A percentile compares a stretch with the other conserved stretches of the same genome.
Evolutionary conservation across 306 rosid genomes (phyloP).

Genomic region (Sechiopsis laciniata): DNA sequence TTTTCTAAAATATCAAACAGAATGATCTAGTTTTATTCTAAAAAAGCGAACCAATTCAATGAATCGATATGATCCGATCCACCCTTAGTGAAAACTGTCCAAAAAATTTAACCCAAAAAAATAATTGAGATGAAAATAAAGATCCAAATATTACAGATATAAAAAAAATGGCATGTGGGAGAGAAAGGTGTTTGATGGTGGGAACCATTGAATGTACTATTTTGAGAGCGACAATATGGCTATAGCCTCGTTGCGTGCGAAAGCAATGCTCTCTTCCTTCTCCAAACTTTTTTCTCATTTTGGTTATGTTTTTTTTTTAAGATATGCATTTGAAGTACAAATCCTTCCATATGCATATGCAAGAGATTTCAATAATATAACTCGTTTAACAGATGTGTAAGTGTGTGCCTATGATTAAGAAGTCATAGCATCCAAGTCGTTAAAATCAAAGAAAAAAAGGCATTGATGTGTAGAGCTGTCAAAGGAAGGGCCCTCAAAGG

Average conservation of each 20-base stretch:
- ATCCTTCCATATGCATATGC: background rate
- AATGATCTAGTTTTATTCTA: too few species aligned
- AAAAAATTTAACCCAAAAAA: too few species aligned
- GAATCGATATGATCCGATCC: too few species aligned
- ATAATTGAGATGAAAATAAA: too few species aligned
- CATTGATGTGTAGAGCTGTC: slow-evolving; percentile 13
- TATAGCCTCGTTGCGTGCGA: background rate
- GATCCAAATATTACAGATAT: too few species aligned
- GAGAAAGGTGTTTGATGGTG: slow-evolving; percentile 11
- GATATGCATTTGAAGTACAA: background rate
- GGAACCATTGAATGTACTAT: slow-evolving; percentile 15
- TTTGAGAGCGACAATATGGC: slow-evolving; percentile 19
- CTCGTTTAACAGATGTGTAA: too few species aligned
- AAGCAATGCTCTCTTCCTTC: background rate
- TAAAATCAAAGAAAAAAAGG: background rate
- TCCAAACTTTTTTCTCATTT: background rate
- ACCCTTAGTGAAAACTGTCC: too few species aligned
- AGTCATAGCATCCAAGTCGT: too few species aligned
- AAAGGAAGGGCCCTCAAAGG: background rate
- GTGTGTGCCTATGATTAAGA: too few species aligned
- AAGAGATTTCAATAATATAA: background rate
- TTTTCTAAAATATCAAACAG: too few species aligned
- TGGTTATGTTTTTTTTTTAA: background rate
- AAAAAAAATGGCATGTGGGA: background rate
- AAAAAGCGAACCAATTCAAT: too few species aligned